Base-by-base conservation (phyloP, 345 rosid species). In the Syzygium oleosum region DNA sequence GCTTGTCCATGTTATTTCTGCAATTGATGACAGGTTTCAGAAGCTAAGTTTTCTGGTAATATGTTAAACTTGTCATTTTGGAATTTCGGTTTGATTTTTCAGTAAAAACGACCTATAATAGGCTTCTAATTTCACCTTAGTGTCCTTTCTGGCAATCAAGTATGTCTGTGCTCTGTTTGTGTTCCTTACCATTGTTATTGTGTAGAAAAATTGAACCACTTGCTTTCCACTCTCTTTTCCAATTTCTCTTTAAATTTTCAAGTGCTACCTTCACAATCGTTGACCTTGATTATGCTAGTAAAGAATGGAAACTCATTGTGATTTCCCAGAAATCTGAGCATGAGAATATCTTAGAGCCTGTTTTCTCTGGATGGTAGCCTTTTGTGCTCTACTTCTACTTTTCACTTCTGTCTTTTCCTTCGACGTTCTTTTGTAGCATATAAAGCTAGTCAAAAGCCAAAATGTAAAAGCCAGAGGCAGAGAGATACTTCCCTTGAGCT, bases 31-130 rank as follows among this genome's bases (percentile, higher is more conserved):
- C 31, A 90, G 94, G 90, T 93, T 94, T 90, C 94, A 88, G 88
- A 94, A 92, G 89, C 95, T 94, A 86, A 90, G 94, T 90, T 58
- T 92, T 86, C 88, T 94, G 95, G 95, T 94, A 90, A 91, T 91
- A 19, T 9, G 49, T 73, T 19, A 83, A 8, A 86, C 13, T 68
- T 27, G 46, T 43, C 41, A 41, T 84, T 54, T 56, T 13, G 17
- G 49, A 54, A 23, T 63, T 86, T 80, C 31, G 27, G 38, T 17
- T 58, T 73, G 9, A 22, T 63, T 77, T 52, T n/a, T 79, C 23
- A 34, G 53, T 38, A 51, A 53, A 61, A 53, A 65, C 34, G 10
- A 29, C 55, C n/a, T n/a, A 19, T 65, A 31, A 31, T 31, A 27
- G 13, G 23, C 12, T 41, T n/a, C 52, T 86, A 49, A 19, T 63